Evolutionary conservation across 768 basidiomycete genomes (phyloP).

Genomic region (Tylopilus plumbeoviolaceoides): DNA sequence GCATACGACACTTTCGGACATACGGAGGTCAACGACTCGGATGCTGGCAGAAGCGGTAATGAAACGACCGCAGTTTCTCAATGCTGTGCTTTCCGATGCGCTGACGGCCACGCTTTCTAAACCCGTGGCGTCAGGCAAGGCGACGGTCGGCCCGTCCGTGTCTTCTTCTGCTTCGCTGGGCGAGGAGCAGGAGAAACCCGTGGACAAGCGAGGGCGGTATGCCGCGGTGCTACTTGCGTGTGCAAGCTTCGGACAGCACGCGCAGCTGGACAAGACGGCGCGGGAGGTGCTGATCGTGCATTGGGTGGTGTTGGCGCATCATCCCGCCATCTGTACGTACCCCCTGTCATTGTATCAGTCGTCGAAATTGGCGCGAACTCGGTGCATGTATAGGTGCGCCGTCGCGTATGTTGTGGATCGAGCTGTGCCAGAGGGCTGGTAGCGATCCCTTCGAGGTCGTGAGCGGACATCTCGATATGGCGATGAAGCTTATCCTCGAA

Average conservation of each 20-base stretch:
- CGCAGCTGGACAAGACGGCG: slow-evolving; percentile 29
- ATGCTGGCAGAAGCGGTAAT: slow-evolving; percentile 39
- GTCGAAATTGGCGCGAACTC: not conserved
- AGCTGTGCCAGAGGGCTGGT: slow-evolving; percentile 65
- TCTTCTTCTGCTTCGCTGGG: not conserved
- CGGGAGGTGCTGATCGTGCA: slow-evolving; percentile 49
- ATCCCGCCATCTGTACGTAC: slow-evolving; percentile 57
- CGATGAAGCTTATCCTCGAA: slow-evolving; percentile 48
- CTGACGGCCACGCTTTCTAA: slow-evolving; percentile 45
- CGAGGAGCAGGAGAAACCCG: slow-evolving; percentile 38
- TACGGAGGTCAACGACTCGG: slow-evolving; percentile 45
- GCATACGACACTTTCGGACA: slow-evolving; percentile 50
- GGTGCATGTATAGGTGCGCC: slow-evolving; percentile 13
- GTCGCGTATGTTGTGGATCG: slow-evolving; percentile 57
- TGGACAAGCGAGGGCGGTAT: slow-evolving; percentile 51
- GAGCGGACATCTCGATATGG: slow-evolving; percentile 42
- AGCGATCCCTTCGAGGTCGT: slow-evolving; percentile 66
- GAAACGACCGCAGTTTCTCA: slow-evolving; percentile 45
- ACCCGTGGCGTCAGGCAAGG: slow-evolving; percentile 20
- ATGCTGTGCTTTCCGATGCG: slow-evolving; percentile 56
- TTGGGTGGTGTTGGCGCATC: slow-evolving; percentile 68
- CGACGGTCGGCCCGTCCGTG: slow-evolving; percentile 1
- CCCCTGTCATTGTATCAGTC: not conserved
- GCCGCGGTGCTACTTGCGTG: slow-evolving; percentile 51
- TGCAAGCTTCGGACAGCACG: slow-evolving; percentile 34